A percentile compares a stretch with the other conserved stretches of the same genome.
phyloP scores from a whole-genome alignment of 2,329 filamentous ascomycete species.

The Talaromyces islandicus region DNA sequence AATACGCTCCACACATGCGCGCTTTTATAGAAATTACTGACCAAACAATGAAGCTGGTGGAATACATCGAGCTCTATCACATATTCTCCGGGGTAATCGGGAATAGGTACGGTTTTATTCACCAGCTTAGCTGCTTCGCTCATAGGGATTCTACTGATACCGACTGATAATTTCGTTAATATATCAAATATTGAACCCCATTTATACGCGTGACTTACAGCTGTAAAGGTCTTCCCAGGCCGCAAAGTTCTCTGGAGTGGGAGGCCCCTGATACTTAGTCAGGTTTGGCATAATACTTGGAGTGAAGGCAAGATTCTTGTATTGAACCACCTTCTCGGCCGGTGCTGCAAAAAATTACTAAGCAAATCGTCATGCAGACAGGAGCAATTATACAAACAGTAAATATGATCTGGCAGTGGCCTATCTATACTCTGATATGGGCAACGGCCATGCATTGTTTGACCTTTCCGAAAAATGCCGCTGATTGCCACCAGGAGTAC shows the following conservation, averaged over 20 bases:
- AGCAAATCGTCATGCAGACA: neutral
- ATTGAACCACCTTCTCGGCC: neutral
- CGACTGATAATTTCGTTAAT: neutral
- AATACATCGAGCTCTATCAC: slow-evolving; percentile 13
- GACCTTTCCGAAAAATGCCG: neutral
- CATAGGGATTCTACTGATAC: slow-evolving; percentile 1
- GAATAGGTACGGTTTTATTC: slow-evolving; percentile 12
- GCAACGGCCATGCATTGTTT: neutral
- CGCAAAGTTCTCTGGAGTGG: neutral
- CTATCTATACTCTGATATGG: neutral
- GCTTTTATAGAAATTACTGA: neutral
- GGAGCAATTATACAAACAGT: neutral
- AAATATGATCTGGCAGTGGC: neutral
- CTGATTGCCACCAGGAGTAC: neutral
- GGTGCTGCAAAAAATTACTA: neutral
- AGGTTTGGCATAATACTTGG: neutral
- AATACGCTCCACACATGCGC: neutral
- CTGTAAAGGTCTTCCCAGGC: slow-evolving; percentile 3
- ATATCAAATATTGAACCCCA: neutral
- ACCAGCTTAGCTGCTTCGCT: slow-evolving; percentile 19
- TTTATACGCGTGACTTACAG: neutral
- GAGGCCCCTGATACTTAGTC: slow-evolving; percentile 1
- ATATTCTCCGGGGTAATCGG: slow-evolving; percentile 3
- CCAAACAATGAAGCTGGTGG: slow-evolving; percentile 10
- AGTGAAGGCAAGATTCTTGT: slow-evolving; percentile 1